Conservation (phyloP, 1,284 basidiomycete genomes). For the Mycosarcoma maydis region DNA sequence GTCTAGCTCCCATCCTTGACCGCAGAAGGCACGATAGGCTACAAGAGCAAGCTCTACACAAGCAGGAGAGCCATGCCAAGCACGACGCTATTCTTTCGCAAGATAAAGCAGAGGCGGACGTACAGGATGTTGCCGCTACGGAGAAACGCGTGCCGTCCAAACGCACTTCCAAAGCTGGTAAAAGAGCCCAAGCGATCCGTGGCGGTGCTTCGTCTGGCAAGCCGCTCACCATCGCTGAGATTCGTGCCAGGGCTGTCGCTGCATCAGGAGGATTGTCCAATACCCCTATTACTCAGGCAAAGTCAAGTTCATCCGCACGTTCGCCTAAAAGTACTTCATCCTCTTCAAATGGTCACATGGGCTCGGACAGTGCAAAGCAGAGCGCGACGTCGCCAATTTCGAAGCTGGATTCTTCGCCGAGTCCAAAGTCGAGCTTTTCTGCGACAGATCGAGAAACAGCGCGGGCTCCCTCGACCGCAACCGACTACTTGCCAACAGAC, state of each 20-base stretch:
- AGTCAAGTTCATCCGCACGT: background rate
- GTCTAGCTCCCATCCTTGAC: conserved; percentile 11
- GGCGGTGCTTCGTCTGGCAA: conserved; percentile 17
- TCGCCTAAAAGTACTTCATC: background rate
- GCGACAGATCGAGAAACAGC: background rate
- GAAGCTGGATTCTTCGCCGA: background rate
- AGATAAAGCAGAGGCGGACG: background rate
- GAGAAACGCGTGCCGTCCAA: conserved; percentile 19
- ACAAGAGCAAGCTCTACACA: background rate
- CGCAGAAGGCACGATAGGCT: conserved; percentile 6
- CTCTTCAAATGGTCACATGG: background rate
- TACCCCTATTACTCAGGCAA: no score
- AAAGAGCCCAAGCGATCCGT: conserved; percentile 33
- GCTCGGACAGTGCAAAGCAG: background rate
- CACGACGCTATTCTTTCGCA: conserved; percentile 1
- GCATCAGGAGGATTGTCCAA: conserved; percentile 2
- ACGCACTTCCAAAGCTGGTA: conserved; percentile 27
- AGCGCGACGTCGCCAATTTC: background rate
- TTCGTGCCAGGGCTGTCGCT: conserved; percentile 26
- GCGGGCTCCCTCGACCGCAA: background rate
- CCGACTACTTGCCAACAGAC: background rate
- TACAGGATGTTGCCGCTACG: background rate
- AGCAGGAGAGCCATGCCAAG: conserved; percentile 1
- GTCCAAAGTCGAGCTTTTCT: background rate
- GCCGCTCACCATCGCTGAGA: conserved; percentile 37